A percentile compares a stretch with the other conserved stretches of the same genome.
phyloP scores from a whole-genome alignment of 768 basidiomycete genomes.

The Piloderma croceum region DNA sequence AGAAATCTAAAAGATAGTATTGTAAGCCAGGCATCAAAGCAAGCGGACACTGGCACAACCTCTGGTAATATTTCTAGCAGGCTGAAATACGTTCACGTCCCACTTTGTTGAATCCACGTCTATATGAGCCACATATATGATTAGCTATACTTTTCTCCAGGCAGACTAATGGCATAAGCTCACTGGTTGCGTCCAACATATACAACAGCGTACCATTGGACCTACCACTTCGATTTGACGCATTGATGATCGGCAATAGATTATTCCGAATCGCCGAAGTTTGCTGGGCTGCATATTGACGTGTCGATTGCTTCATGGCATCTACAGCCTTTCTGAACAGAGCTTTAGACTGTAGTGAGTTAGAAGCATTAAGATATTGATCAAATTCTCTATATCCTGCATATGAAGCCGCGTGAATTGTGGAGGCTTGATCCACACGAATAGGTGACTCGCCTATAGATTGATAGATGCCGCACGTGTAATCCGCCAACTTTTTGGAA shows the following conservation, averaged over 20 bases:
- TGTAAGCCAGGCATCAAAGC: too few relatives aligned
- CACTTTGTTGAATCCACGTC: conserved; percentile 59
- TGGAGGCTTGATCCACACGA: too few relatives aligned
- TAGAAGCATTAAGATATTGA: conserved; percentile 45
- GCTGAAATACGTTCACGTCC: conserved; percentile 47
- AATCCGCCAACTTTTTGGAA: conserved; percentile 36
- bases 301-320: conserved; percentile 79
- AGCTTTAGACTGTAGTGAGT: conserved; percentile 32
- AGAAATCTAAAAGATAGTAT: conserved; percentile 44
- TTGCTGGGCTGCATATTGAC: conserved; percentile 89
- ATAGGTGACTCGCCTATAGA: conserved; percentile 75
- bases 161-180: conserved; percentile 17
- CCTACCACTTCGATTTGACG: conserved; percentile 35
- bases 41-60: conserved; percentile 39
- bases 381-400: conserved; percentile 92
- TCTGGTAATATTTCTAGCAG: conserved; percentile 44
- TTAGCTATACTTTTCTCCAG: background rate
- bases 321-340: conserved; percentile 56
- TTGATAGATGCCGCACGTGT: conserved; percentile 86
- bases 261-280: conserved; percentile 91
- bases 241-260: conserved; percentile 64
- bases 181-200: conserved; percentile 67
- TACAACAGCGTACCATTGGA: conserved; percentile 38
- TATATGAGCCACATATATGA: conserved; percentile 31
- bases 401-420: background rate